Base-by-base conservation (phyloP, 352 stramenopile species). In the Sclerospora graminicola region DNA sequence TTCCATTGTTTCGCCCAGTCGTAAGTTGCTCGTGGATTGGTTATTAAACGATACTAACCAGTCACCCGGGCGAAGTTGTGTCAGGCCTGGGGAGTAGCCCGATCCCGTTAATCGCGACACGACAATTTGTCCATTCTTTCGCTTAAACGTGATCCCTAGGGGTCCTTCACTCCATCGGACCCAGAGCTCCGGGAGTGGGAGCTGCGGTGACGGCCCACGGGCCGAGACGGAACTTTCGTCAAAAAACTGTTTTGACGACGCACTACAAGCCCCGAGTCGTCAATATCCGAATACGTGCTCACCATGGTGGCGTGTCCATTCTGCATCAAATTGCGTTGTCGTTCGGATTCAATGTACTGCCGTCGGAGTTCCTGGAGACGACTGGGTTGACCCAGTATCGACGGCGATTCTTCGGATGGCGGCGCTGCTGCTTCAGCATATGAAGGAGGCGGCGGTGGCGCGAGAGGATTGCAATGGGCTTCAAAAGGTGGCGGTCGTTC, bases 41-140 rank as follows among this genome's bases (percentile, higher is more conserved):
- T 70, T 69, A 43, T 82, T 83, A 51, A 90, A 83, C 20, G 73
- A 84, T 39, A 90, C 62, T 15, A 90, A 63, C 75, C 70, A 86
- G 50, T 90, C 78, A 0, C 78, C 78, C 0, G 73, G 46, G 8
- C 65, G 69, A 21, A 90, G 58, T 48, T 87, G 78, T 13, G 79
- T 73, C 5, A 88, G 42, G 0, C 78, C 78, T 4, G 56, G 57
- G 6, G 75, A 86, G 39, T 74, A 82, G 1, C 75, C 78, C 1
- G 73, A 74, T 0, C 76, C 78, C 0, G 75, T 89, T 36, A 90
- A 67, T 19, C 73, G 69, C 13, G 73, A 85, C 19, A 90, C 73
- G 1, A 88, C 69, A 43, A 90, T 85, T 43, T 82, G 73, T 1
- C 71, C 71, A 37, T 86, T 74, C 41, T 77, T 84, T 39, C 73